Evolutionary conservation across 2,329 filamentous ascomycete species (phyloP), one percentile per base, ranked within the genome.

Genomic region (Penicillium sp.): DNA sequence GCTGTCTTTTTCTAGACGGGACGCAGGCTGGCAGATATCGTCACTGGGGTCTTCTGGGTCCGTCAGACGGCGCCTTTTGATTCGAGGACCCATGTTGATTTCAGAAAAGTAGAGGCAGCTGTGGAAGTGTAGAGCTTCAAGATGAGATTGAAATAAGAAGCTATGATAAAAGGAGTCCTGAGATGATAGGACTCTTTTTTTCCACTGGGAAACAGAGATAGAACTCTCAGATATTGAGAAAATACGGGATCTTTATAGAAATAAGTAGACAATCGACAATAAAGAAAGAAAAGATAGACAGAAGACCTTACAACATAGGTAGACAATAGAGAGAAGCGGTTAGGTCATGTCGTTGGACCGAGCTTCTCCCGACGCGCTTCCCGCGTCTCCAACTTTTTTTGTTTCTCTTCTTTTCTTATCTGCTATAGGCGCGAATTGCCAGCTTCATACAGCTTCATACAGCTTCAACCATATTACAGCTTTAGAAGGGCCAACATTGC

Each of bases 1-100:
- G 8, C 60, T 71, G 31, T 67, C 62, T 59, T 76, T 80, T 50
- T 80, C 76, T 24, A 71, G 53, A 4, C 49, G 46, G 11, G 69
- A 74, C 10, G 73, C 72, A 37, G 72, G 60, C 37, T 62, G 58
- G 37, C 68, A 69, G 44, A 70, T 64, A 8, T 70, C 66, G 39
- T 67, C 66, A 18, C 52, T 56, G 60, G 61, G 32, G 62, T 67
- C 53, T 5, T 61, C 60, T 13, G 59, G 55, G 29, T 62, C 53
- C 42, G 62, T 62, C 32, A 70, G 49, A 18, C 69, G 68, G 47
- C 63, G 66, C 50, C 66, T 66, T 61, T 72, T 74, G 26, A 59
- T 29, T 11, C 66, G 62, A 49, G 63, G 61, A 29, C 55, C 63
- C 73, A 76, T 76, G 14, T 9, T 61, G 56, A 10, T 3, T 22